A percentile compares a stretch with the other conserved stretches of the same genome.
Conservation (phyloP, 2,329 filamentous ascomycete genomes). For the Westerdykella sp. region DNA sequence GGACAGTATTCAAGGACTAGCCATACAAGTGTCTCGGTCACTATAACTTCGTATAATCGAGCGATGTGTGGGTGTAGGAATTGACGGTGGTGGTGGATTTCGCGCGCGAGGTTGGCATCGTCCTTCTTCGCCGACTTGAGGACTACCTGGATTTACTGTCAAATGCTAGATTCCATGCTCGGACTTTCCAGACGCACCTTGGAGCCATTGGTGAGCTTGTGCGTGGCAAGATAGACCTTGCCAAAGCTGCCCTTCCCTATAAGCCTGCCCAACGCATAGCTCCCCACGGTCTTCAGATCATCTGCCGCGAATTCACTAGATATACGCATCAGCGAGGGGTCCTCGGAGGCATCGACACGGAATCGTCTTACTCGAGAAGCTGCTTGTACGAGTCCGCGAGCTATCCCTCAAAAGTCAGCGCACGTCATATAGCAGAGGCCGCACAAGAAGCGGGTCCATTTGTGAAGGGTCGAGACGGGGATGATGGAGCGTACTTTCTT, state of each 20-base stretch:
- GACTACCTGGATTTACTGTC: constrained; percentile 63
- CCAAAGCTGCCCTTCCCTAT: constrained; percentile 98
- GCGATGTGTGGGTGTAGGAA: constrained; percentile 97
- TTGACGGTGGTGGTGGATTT: constrained; percentile 97
- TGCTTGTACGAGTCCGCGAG: constrained; percentile 96
- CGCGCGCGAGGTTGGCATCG: constrained; percentile 89
- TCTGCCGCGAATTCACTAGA: constrained; percentile 85
- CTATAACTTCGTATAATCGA: constrained; percentile 93
- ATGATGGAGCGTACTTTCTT: constrained; percentile 51
- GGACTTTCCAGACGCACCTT: constrained; percentile 56
- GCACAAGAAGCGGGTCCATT: no score
- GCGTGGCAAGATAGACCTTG: constrained; percentile 91
- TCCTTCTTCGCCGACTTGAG: constrained; percentile 97
- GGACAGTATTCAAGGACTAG: constrained; percentile 94
- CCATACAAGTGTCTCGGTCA: constrained; percentile 93
- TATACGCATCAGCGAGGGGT: constrained; percentile 2
- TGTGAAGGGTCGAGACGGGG: constrained; percentile 8
- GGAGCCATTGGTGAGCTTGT: constrained; percentile 97
- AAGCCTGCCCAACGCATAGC: constrained; percentile 83
- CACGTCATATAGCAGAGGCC: no score
- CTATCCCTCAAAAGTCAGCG: constrained; percentile 43
- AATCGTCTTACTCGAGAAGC: constrained; percentile 73
- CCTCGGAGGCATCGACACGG: neutral
- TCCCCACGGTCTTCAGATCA: constrained; percentile 87
- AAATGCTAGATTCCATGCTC: constrained; percentile 2